Evolutionary conservation across 768 basidiomycete species (phyloP).

Genomic region (Jaapia argillacea): DNA sequence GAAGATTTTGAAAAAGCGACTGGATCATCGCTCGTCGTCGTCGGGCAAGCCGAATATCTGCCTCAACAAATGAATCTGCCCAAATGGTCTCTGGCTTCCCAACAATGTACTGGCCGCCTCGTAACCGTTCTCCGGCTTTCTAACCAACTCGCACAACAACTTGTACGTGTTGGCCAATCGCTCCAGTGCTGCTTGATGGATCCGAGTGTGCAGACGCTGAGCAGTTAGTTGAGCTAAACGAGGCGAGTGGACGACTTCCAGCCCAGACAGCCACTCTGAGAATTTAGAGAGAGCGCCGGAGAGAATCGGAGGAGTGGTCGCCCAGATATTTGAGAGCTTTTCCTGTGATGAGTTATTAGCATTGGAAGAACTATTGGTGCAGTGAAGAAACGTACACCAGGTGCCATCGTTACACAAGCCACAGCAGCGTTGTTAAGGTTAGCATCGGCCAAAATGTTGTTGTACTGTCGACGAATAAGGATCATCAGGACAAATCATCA

Average conservation of each 20-base stretch:
- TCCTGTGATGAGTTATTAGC: conserved; percentile 26
- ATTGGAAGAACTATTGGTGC: not conserved
- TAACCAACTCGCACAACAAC: conserved; percentile 66
- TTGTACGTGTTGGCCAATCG: conserved; percentile 64
- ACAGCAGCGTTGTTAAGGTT: conserved; percentile 38
- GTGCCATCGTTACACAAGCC: conserved; percentile 28
- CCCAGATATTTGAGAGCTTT: conserved; percentile 68
- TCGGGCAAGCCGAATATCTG: conserved; percentile 63
- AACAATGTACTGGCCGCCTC: conserved; percentile 85
- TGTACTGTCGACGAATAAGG: conserved; percentile 37
- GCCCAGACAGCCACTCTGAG: conserved; percentile 75
- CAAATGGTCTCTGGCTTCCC: conserved; percentile 78
- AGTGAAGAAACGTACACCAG: conserved; percentile 24
- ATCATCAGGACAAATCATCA: conserved; percentile 2
- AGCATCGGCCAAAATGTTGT: conserved; percentile 42
- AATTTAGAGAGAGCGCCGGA: conserved; percentile 58
- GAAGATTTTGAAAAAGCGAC: too few relatives aligned
- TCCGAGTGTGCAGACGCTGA: conserved; percentile 49
- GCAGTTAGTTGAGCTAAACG: conserved; percentile 68
- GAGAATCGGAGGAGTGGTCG: conserved; percentile 54
- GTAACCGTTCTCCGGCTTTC: conserved; percentile 68
- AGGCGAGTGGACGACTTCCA: conserved; percentile 73
- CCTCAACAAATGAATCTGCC: conserved; percentile 60
- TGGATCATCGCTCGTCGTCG: not conserved
- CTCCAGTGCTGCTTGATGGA: conserved; percentile 70